Evolutionary conservation across 1,284 basidiomycete species (phyloP).

Genomic region (Mycena citricolor): DNA sequence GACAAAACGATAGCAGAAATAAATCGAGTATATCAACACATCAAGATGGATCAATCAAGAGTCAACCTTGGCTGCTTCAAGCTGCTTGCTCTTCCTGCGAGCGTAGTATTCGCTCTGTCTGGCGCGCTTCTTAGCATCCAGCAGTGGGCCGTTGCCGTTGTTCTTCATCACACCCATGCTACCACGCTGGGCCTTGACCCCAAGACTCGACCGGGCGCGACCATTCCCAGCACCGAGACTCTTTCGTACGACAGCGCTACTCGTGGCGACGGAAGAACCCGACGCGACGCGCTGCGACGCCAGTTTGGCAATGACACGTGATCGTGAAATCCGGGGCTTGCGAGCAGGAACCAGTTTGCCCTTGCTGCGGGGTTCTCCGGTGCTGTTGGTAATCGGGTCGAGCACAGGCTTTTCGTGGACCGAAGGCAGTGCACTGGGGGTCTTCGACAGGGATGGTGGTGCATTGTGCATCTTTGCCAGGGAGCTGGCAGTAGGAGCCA

Average conservation of each 20-base stretch:
- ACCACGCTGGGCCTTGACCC: slow-evolving; percentile 45
- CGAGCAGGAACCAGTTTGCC: slow-evolving; percentile 37
- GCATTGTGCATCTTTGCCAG: slow-evolving; percentile 53
- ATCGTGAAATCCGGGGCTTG: slow-evolving; percentile 74
- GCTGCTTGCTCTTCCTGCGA: slow-evolving; percentile 45
- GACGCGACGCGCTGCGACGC: slow-evolving; percentile 64
- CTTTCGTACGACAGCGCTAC: slow-evolving; percentile 20
- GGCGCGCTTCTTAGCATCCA: slow-evolving; percentile 63
- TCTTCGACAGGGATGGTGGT: slow-evolving; percentile 25
- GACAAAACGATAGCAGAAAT: too few species aligned
- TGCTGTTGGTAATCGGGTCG: slow-evolving; percentile 46
- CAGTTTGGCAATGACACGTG: slow-evolving; percentile 71
- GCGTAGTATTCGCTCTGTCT: slow-evolving; percentile 71
- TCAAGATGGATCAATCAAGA: too few species aligned
- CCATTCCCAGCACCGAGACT: slow-evolving; percentile 26
- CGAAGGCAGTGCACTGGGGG: slow-evolving; percentile 22
- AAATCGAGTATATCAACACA: too few species aligned
- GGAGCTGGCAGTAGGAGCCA: slow-evolving; percentile 76
- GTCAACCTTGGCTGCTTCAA: too few species aligned
- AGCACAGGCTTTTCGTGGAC: slow-evolving; percentile 31
- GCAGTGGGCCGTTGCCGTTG: slow-evolving; percentile 38
- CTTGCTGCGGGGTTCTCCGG: slow-evolving; percentile 29
- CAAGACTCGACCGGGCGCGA: slow-evolving; percentile 57
- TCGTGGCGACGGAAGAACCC: slow-evolving; percentile 21
- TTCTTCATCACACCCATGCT: slow-evolving; percentile 40